Percentiles rank a stretch among this genome's conserved stretches.
phyloP scores from a whole-genome alignment of 1,139 yeast genomes.

The Suhomyces wounanorum region DNA sequence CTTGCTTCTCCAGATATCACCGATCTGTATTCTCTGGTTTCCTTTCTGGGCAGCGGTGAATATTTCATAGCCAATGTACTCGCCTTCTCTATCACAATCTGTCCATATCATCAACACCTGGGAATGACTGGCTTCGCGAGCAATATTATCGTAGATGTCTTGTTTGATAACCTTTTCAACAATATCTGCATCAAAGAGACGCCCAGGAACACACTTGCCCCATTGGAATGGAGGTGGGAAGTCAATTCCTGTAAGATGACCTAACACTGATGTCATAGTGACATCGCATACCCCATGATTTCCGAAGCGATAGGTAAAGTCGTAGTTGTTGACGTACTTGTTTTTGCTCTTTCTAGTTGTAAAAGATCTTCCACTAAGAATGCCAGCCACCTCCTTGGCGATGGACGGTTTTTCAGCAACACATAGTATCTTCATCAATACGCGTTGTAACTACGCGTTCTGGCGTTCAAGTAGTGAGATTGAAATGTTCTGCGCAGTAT shows the following conservation, averaged over 20 bases:
- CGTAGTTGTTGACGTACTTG: slow-evolving; percentile 78
- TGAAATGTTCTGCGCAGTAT: not conserved
- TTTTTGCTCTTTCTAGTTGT: slow-evolving; percentile 51
- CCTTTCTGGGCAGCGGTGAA: slow-evolving; percentile 62
- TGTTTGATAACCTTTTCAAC: slow-evolving; percentile 40
- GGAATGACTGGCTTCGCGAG: slow-evolving; percentile 61
- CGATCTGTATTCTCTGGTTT: slow-evolving; percentile 50
- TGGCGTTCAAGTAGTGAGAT: not conserved
- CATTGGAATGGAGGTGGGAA: slow-evolving; percentile 67
- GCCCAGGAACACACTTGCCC: slow-evolving; percentile 68
- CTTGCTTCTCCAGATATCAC: slow-evolving; percentile 66
- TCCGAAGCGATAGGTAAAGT: slow-evolving; percentile 64
- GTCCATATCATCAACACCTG: slow-evolving; percentile 90
- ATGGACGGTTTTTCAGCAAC: slow-evolving; percentile 98
- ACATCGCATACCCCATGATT: slow-evolving; percentile 67
- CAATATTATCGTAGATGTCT: slow-evolving; percentile 69
- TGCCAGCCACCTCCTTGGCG: slow-evolving; percentile 78
- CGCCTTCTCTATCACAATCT: slow-evolving; percentile 98
- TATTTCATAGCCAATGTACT: slow-evolving; percentile 89
- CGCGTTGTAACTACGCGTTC: not conserved
- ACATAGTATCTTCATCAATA: slow-evolving; percentile 71
- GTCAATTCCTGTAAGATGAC: slow-evolving; percentile 72
- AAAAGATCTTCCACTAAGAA: slow-evolving; percentile 72
- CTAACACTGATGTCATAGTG: slow-evolving; percentile 89
- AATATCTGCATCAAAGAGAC: slow-evolving; percentile 69